Conservation (phyloP, 2,329 filamentous ascomycete genomes). For the Hymenoscyphus fructigenus region DNA sequence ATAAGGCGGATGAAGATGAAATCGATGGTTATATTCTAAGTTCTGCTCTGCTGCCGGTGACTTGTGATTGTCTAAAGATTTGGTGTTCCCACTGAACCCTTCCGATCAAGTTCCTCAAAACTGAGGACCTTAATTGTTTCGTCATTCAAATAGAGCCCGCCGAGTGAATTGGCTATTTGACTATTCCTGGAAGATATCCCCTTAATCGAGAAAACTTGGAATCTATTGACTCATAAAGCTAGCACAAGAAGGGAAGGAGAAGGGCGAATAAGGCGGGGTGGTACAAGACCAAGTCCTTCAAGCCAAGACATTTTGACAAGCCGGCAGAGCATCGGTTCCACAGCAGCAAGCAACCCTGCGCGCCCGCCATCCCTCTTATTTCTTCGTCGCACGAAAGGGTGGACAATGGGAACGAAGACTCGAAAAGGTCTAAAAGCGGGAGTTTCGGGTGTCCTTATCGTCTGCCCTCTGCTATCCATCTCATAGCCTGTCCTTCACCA, state of each 20-base stretch:
- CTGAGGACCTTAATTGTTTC: too few relatives aligned
- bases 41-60: neutral
- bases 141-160: too few relatives aligned
- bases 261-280: neutral
- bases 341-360: neutral
- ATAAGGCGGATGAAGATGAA: neutral
- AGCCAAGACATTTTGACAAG: neutral
- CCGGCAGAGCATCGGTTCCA: neutral
- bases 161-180: too few relatives aligned
- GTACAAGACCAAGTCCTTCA: neutral
- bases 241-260: neutral
- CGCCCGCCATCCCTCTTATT: neutral
- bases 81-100: too few relatives aligned
- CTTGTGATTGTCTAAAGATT: neutral
- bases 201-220: too few relatives aligned
- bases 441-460: neutral
- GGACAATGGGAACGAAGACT: neutral
- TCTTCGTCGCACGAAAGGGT: neutral
- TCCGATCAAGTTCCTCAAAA: too few relatives aligned
- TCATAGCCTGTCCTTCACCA: neutral
- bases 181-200: too few relatives aligned
- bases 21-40: neutral
- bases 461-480: neutral
- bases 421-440: slow-evolving; percentile 1
- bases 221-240: neutral